A percentile compares a stretch with the other conserved stretches of the same genome.
Conservation (phyloP, 345 rosid species). For the Salix purpurea region DNA sequence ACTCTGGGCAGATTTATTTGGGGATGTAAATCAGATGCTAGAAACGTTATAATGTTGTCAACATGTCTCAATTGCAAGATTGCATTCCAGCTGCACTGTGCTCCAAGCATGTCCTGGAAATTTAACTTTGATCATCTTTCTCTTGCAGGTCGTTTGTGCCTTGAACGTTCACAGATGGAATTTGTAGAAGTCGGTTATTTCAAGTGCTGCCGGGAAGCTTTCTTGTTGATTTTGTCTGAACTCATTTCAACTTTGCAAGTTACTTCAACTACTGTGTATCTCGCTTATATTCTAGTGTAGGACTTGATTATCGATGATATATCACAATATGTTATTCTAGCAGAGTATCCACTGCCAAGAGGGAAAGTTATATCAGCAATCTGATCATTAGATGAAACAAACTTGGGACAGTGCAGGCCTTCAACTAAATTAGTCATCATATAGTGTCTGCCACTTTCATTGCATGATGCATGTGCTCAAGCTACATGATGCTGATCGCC, state of each 20-base stretch:
- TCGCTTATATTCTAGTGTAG: background rate
- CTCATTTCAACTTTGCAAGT: slow-evolving; percentile 1
- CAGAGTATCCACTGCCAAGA: background rate
- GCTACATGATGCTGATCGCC: background rate
- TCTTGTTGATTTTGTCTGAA: background rate
- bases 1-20: background rate
- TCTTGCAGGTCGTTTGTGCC: background rate
- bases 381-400: background rate
- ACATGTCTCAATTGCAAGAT: background rate
- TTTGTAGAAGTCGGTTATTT: background rate
- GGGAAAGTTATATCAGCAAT: background rate
- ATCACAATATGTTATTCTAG: background rate
- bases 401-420: background rate
- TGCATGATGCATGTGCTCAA: background rate
- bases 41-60: background rate
- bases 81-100: background rate
- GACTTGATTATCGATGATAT: background rate
- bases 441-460: background rate
- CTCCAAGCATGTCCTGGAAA: background rate
- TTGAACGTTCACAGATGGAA: background rate
- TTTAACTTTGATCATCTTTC: background rate
- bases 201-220: background rate
- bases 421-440: background rate
- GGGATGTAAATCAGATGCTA: background rate
- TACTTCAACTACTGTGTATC: background rate